Evolutionary conservation across 83 land plant species (phyloP), one percentile per base, ranked within the genome.

Genomic region (Larix sibirica): DNA sequence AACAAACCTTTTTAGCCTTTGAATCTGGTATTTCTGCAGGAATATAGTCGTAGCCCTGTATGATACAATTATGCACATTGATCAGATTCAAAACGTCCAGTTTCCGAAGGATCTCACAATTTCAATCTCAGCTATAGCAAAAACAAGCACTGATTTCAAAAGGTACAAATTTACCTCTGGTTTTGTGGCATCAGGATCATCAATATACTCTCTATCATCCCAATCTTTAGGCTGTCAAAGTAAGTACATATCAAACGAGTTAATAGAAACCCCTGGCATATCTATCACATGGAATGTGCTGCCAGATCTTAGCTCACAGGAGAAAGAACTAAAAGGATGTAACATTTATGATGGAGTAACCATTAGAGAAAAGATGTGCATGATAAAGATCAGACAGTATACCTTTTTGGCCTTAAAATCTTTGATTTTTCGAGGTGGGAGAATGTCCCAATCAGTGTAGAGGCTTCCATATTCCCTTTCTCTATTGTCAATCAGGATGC

Each of bases 401-500:
- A 94, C 98, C 95, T 90, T 96, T 86, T 94, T 96, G 13, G 98
- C 96, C 69, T 86, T 80, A 38, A 87, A 85, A 80, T 84, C 93
- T 81, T 94, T 96, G 78, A 96, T 91, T 85, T 91, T 94, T 36
- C 91, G 83, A 20, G 98, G 98, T 44, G 98, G 97, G 42, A 96
- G 92, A 50, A 96, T 96, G 84, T 96, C 97, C 94, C 94, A 96
- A 83, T 96, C 98, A 42, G 86, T 90, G 77, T 96, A 96, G 83
- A 96, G 82, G 89, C 95, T 96, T 84, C 98, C 98, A 68, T 92
- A 94, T 38, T 96, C 98, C 71, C 91, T 84, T 84, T 96, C 98
- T 81, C 95, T 84, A 60, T 91, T 91, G 83, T 96, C 98, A 80
- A 96, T 89, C 20, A 94, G 74, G 74, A 96, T 71, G 66, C 94